phyloP scores from a whole-genome alignment of 352 stramenopile species.

The Pythium rishiriense region DNA sequence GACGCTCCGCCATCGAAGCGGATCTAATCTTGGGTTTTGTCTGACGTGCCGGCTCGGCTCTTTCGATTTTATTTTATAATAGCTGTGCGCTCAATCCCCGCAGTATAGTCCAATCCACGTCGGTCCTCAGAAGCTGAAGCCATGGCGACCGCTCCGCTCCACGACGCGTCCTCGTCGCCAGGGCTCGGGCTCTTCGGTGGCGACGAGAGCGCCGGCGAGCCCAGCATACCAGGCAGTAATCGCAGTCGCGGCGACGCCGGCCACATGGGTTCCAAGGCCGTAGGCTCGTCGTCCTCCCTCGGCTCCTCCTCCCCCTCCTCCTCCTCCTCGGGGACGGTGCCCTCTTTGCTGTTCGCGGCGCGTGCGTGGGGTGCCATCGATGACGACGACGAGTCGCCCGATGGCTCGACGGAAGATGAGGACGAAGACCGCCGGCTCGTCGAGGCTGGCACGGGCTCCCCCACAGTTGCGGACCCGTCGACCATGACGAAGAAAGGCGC shows the following conservation, averaged over 20 bases:
- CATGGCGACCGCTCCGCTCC: conserved; percentile 1
- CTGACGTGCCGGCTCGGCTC: not conserved
- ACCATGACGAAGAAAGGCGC: conserved; percentile 16
- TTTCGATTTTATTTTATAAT: not conserved
- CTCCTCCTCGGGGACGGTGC: not conserved
- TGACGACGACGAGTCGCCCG: conserved; percentile 12
- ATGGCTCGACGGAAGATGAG: conserved; percentile 22
- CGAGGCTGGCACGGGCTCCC: not conserved
- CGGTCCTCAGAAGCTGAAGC: conserved; percentile 17
- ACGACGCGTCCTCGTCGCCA: not conserved
- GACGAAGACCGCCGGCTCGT: conserved; percentile 17
- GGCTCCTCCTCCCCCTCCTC: not conserved
- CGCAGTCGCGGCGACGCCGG: conserved; percentile 1
- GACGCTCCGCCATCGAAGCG: no score
- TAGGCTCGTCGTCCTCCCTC: not conserved
- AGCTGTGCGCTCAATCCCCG: not conserved
- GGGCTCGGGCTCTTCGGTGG: not conserved
- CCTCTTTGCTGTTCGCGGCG: not conserved
- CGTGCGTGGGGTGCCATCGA: conserved; percentile 10
- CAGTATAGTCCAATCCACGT: conserved; percentile 13
- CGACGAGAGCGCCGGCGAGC: conserved; percentile 15
- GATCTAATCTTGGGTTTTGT: conserved; percentile 3
- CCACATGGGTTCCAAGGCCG: not conserved
- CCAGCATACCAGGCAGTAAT: conserved; percentile 26
- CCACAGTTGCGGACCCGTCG: not conserved